Base-by-base conservation (phyloP, 108 stramenopile genomes). In the Cafeteria roenbergensis region DNA sequence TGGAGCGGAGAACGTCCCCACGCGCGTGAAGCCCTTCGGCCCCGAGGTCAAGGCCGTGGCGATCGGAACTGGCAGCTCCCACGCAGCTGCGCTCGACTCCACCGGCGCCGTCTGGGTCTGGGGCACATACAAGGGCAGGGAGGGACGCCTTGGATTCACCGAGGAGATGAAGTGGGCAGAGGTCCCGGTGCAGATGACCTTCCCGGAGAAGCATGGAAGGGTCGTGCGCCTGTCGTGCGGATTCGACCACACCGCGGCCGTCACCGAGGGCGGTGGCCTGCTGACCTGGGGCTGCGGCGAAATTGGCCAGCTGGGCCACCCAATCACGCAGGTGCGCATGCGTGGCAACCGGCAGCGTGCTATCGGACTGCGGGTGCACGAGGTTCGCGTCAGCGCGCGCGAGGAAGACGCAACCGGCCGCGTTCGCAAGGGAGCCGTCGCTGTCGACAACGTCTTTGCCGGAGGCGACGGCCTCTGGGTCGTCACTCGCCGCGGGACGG, bases 51-150 rank as follows among this genome's bases (percentile, higher is more conserved):
- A 1, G 14, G 37, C 29, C n/a, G 33, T 28, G 54, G 24, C 50
- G 20, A 28, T 34, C 56, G 35, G 34, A 9, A 53, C 64, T 4
- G 71, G 71, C 36, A 64, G 57, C 55, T 57, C 38, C 55, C 71
- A 71, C 30, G 56, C 58, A 34, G 17, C 57, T 2, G 64, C 51
- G 26, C 56, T 71, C 1, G 33, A 26, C 42, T 22, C 6, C 9
- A 34, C 24, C 17, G 71, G 71, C 0, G 31, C 1, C 48, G 84
- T 86, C 0, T 86, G 76, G 65, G 33, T 74, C 28, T 79, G 75
- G 71, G 89, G 89, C 34, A 62, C 73, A 54, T 85, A 87, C 74
- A 84, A 83, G 59, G 84, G 84, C 61, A 69, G 68, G 24, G 86
- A 89, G 68, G 81, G 79, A 0, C 62, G 82, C 42, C 57, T 63